Conservation (phyloP, 2,329 filamentous ascomycete genomes). For the Cladorrhinum sp. region DNA sequence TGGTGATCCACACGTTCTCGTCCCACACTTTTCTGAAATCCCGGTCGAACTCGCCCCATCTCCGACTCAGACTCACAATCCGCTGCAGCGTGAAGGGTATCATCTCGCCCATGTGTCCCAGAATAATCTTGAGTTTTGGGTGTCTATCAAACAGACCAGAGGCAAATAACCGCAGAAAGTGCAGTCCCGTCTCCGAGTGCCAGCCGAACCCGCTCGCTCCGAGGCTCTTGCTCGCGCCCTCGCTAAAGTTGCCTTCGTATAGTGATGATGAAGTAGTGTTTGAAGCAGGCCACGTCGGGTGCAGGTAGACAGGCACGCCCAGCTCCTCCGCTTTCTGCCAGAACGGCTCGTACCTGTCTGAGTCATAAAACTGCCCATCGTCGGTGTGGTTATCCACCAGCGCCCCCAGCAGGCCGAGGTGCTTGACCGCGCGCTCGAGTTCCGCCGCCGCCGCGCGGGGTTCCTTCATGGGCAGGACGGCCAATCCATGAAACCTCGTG, state of each 20-base stretch:
- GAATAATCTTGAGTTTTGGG: background rate
- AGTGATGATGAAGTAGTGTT: no score
- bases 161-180: background rate
- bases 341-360: constrained; percentile 40
- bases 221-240: constrained; percentile 32
- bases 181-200: constrained; percentile 46
- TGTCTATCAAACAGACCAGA: background rate
- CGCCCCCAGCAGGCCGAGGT: constrained; percentile 47
- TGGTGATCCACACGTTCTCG: constrained; percentile 57
- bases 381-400: constrained; percentile 43
- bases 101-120: background rate
- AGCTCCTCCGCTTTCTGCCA: constrained; percentile 39
- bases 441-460: constrained; percentile 40
- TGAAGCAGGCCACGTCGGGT: no score
- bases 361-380: constrained; percentile 42
- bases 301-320: constrained; percentile 36
- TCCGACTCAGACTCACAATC: background rate
- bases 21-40: constrained; percentile 40
- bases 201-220: constrained; percentile 46
- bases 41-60: background rate
- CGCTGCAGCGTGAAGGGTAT: constrained; percentile 1
- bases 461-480: constrained; percentile 32
- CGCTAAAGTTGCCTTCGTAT: constrained; percentile 33
- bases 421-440: constrained; percentile 39
- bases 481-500: constrained; percentile 29